Percentiles rank a stretch among this genome's conserved stretches.
Evolutionary conservation across 371 early-diverging fungal genomes (phyloP).

Genomic region (Apophysomyces elegans): DNA sequence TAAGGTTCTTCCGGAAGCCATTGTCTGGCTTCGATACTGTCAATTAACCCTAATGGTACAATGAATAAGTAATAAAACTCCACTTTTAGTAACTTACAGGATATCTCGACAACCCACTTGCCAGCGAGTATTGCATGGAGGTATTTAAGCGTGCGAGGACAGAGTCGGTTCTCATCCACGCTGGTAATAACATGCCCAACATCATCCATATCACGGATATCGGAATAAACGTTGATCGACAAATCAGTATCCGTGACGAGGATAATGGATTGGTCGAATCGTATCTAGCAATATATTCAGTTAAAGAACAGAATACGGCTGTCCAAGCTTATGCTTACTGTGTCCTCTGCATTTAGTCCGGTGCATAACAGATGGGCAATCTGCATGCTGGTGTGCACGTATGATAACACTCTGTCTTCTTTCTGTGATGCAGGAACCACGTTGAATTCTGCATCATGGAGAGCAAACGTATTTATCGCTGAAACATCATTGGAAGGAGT

Average conservation of each 20-base stretch:
- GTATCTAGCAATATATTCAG: background rate
- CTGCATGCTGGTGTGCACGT: background rate
- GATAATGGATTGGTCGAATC: slow-evolving; percentile 16
- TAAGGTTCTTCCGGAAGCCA: slow-evolving; percentile 40
- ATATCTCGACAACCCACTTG: slow-evolving; percentile 42
- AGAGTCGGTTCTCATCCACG: slow-evolving; percentile 30
- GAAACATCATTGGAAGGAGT: background rate
- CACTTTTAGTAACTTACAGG: slow-evolving; percentile 28
- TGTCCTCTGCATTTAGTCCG: slow-evolving; percentile 7
- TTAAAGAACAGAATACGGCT: background rate
- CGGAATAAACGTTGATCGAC: slow-evolving; percentile 21
- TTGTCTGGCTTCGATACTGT: slow-evolving; percentile 29
- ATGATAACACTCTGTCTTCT: background rate
- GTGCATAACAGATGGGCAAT: slow-evolving; percentile 10
- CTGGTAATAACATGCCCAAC: slow-evolving; percentile 41
- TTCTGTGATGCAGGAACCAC: background rate
- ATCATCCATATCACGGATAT: slow-evolving; percentile 26
- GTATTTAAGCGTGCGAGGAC: slow-evolving; percentile 45
- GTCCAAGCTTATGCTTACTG: background rate
- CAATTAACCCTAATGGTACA: slow-evolving; percentile 31
- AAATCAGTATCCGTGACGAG: slow-evolving; percentile 18
- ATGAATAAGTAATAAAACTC: background rate
- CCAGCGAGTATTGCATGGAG: slow-evolving; percentile 37
- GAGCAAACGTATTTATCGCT: background rate
- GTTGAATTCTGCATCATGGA: background rate